Evolutionary conservation across 1,284 basidiomycete species (phyloP), one percentile per base, ranked within the genome.

Genomic region (Marasmius fiardii): DNA sequence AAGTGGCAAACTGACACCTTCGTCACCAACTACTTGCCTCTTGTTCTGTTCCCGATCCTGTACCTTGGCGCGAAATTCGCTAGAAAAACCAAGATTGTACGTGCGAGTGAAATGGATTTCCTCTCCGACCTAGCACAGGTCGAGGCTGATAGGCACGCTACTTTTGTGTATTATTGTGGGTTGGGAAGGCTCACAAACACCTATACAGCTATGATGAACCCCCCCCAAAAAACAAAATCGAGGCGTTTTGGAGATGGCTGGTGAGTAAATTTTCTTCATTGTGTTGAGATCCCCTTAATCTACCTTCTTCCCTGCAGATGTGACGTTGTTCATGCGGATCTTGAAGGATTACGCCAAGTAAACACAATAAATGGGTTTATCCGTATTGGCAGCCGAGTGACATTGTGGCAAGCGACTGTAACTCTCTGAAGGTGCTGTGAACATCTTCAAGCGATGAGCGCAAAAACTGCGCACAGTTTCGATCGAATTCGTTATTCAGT

Each of bases 1-100:
- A 65, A 74, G 12, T 90, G 90, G 86, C 66, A 68, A 18, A 76
- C 76, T 3, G 82, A 77, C 47, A 79, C 69, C 1, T 90, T 92
- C 59, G 77, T 93, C 50, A 92, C 90, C 44, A 88, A 84, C 67
- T 95, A 95, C 70, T 67, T 95, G 35, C 90, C 92, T 35, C 71
- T 93, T 47, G 71, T 71, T n/a, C 61, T 90, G 50, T 94, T 93
- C 82, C 87, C 90, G 18, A 59, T 93, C 56, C 68, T 95, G 45
- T 95, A 90, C 69, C 6, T 81, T 44, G 80, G 73, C 7, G 79
- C 83, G 55, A 82, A 80, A 62, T 63, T 82, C 23, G 81, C 81
- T 66, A 78, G 74, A 63, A 68, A 73, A 24, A 72, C 78, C 11
- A 68, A 75, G 16, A 71, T 85, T 35, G 72, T 49, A 4, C 47